Evolutionary conservation across 441 rosid genomes (phyloP), one percentile per base, ranked within the genome.

Genomic region (Syzygium syzygioides): DNA sequence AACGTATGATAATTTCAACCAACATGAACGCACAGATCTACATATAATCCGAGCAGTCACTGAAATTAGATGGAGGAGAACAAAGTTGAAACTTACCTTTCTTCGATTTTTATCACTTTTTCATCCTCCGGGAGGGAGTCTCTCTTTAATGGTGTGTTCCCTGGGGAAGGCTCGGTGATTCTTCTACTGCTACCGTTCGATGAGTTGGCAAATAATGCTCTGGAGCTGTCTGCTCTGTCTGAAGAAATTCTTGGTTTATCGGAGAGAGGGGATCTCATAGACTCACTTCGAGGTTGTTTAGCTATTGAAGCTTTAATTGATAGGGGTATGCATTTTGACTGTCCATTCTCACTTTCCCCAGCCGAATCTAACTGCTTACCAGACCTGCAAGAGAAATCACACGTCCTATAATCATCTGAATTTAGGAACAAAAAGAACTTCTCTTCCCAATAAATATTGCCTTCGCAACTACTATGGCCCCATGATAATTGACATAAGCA

Each of bases 81-180:
- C 30, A 32, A 37, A 55, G 90, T 94, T 86, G 54, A 92, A 88
- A 92, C 96, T 95, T 93, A 97, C 95, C 99, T 97, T 98, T 98
- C 99, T 88, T 97, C 99, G 7, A 96, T 95, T 92, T 95, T 93
- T 90, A 95, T 94, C 95, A 95, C 96, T 30, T 91, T 93, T 91
- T 96, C 96, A 23, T 92, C 88, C 91, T 94, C 97, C 89, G 91
- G 90, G 88, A 92, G 92, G 28, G 97, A 98, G 87, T 94, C 95
- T 87, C 94, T 92, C 89, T 93, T 93, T 3, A 92, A 91, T 4
- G 89, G 94, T 56, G 90, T 93, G 88, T 87, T 93, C 86, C 90
- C 34, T 3, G 91, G 80, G 68, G 52, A 60, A 41, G 96, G 93
- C 60, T 94, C 96, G 0, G 92, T 93, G 86, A 94, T 90, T 92